These are phyloP conservation scores for Ostreobium quekettii DNA, from an alignment of 139 green algal species.

Conservation along the genomic window DNA sequence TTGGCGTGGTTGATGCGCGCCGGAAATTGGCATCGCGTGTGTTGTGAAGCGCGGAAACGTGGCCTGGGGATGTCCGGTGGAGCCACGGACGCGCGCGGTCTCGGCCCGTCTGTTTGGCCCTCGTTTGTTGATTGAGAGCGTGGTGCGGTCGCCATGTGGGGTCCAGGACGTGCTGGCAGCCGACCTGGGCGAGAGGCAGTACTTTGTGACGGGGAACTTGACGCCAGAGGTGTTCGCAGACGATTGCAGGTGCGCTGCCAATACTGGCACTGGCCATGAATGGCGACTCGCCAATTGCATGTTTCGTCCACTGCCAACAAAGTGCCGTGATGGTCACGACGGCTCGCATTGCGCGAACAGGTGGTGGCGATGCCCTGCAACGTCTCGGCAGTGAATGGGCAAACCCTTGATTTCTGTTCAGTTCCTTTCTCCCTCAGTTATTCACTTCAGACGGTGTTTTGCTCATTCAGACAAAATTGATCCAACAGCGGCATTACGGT, in stretches of 20 bases:
- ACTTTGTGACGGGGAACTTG: conserved; percentile 74
- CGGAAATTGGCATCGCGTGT: too few species aligned
- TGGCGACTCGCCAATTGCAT: too few species aligned
- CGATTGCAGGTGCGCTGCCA: conserved; percentile 36
- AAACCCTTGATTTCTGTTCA: neutral
- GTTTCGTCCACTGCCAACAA: too few species aligned
- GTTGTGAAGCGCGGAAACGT: too few species aligned
- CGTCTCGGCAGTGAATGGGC: too few species aligned
- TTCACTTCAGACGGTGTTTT: conserved; percentile 6
- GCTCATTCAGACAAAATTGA: neutral
- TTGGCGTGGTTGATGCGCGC: too few species aligned
- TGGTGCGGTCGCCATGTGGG: neutral
- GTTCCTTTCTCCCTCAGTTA: neutral
- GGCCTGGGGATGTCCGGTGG: too few species aligned
- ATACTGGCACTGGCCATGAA: neutral
- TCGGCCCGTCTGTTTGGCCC: too few species aligned
- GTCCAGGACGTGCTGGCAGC: conserved; percentile 48
- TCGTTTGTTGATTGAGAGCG: neutral
- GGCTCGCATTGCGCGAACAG: too few species aligned
- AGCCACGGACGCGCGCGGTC: too few species aligned
- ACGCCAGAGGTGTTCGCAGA: conserved; percentile 64
- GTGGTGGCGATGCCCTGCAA: too few species aligned
- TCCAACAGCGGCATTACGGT: neutral
- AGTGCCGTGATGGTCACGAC: too few species aligned
- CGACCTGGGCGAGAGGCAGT: conserved; percentile 59